Evolutionary conservation across 345 rosid species (phyloP).

Genomic region (Cardamine resedifolia): DNA sequence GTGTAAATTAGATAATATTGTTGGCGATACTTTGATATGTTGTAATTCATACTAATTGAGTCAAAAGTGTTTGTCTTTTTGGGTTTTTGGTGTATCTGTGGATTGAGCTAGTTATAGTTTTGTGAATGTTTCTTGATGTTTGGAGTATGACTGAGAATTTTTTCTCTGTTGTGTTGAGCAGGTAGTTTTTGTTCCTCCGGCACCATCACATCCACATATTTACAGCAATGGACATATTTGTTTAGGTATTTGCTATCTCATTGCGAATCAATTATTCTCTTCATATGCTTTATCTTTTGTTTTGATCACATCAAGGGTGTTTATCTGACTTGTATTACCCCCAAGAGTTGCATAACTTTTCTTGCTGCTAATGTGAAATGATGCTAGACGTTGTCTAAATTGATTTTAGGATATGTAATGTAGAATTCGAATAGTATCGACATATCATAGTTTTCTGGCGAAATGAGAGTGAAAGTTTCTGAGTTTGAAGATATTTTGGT

Average conservation of each 20-base stretch:
- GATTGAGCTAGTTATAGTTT: background rate
- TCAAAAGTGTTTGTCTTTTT: background rate
- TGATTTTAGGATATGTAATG: background rate
- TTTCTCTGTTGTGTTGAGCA: background rate
- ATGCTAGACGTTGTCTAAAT: background rate
- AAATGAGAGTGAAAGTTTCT: background rate
- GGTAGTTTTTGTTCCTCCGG: constrained; percentile 63
- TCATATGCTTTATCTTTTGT: background rate
- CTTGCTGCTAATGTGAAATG: background rate
- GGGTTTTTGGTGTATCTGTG: background rate
- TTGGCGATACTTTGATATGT: background rate
- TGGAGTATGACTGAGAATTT: background rate
- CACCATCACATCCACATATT: constrained; percentile 77
- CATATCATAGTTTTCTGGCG: background rate
- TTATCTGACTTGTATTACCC: background rate
- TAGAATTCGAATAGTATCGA: background rate
- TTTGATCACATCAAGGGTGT: background rate
- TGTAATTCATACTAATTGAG: background rate
- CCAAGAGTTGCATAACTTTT: background rate
- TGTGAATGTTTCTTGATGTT: background rate
- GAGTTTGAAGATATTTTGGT: background rate
- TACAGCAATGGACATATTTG: constrained; percentile 82
- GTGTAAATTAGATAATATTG: background rate
- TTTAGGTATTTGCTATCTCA: constrained; percentile 30
- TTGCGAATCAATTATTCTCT: background rate